Evolutionary conservation across 1,284 basidiomycete genomes (phyloP).

Genomic region (Phlebopus sp.): DNA sequence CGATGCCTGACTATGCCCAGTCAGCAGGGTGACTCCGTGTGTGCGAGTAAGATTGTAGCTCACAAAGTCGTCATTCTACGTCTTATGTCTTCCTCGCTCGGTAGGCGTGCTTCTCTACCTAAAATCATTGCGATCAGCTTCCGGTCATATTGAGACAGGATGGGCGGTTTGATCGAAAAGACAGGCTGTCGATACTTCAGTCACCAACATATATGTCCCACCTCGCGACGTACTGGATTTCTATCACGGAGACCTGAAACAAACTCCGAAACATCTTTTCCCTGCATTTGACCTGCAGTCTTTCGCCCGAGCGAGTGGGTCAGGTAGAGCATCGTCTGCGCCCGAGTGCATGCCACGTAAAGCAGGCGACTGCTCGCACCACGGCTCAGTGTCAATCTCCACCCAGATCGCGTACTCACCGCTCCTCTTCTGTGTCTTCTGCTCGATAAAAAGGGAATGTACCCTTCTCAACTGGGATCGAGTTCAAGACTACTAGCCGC

Average conservation of each 20-base stretch:
- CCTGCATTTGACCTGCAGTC: constrained; percentile 48
- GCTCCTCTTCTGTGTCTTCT: constrained; percentile 80
- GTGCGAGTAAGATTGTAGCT: constrained; percentile 8
- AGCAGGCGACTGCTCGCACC: constrained; percentile 59
- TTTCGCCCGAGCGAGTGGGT: constrained; percentile 48
- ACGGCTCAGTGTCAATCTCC: background rate
- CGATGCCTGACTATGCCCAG: constrained; percentile 5
- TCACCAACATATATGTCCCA: background rate
- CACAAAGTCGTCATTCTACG: constrained; percentile 46
- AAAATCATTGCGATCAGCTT: constrained; percentile 7
- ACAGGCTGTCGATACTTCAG: constrained; percentile 27
- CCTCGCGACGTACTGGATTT: constrained; percentile 33
- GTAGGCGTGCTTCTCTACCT: constrained; percentile 14
- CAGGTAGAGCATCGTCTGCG: constrained; percentile 74
- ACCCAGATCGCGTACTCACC: constrained; percentile 40
- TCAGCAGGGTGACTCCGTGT: too few species aligned
- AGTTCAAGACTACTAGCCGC: background rate
- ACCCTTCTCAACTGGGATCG: constrained; percentile 62
- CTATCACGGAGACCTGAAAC: constrained; percentile 38
- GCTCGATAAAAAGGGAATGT: constrained; percentile 79
- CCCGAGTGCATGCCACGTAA: constrained; percentile 90
- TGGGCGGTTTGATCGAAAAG: constrained; percentile 33
- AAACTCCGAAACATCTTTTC: constrained; percentile 47
- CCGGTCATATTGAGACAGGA: constrained; percentile 26
- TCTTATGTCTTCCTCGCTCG: constrained; percentile 42